Evolutionary conservation across 805 yeast genomes (phyloP).

Genomic region (Dipodascopsis uninucleata): DNA sequence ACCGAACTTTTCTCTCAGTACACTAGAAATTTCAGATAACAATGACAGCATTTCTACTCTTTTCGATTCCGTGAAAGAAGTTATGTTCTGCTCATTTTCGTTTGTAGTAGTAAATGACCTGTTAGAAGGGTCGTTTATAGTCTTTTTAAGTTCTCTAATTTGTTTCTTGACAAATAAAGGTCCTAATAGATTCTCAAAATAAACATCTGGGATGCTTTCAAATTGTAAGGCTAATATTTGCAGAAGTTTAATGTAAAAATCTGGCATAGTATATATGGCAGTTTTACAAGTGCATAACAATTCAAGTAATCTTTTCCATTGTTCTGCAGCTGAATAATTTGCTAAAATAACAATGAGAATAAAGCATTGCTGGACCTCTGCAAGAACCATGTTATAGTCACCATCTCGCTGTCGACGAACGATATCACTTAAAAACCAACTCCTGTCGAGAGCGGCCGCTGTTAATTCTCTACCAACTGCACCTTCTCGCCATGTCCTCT

Average conservation of each 20-base stretch:
- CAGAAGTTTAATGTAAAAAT: constrained; percentile 38
- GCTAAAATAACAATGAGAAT: constrained; percentile 51
- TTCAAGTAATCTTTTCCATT: constrained; percentile 56
- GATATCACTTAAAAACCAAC: constrained; percentile 51
- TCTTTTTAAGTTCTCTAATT: constrained; percentile 19
- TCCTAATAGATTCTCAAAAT: constrained; percentile 39
- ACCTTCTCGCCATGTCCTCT: constrained; percentile 39
- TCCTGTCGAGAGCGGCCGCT: constrained; percentile 53
- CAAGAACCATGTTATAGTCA: constrained; percentile 39
- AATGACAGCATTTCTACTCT: constrained; percentile 1
- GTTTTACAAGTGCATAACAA: constrained; percentile 42
- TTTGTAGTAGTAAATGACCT: constrained; percentile 1
- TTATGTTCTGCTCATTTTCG: not conserved
- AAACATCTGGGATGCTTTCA: constrained; percentile 43
- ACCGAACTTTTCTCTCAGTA: constrained; percentile 6
- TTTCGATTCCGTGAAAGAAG: not conserved
- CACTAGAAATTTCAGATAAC: not conserved
- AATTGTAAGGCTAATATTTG: constrained; percentile 40
- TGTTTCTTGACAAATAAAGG: constrained; percentile 26
- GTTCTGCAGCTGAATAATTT: constrained; percentile 59
- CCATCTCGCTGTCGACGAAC: constrained; percentile 28
- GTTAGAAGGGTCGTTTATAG: not conserved
- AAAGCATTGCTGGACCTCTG: constrained; percentile 55
- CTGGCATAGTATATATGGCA: constrained; percentile 30
- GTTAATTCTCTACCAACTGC: constrained; percentile 45